Conservation (phyloP, 306 rosid species). For the Albizia julibrissin region DNA sequence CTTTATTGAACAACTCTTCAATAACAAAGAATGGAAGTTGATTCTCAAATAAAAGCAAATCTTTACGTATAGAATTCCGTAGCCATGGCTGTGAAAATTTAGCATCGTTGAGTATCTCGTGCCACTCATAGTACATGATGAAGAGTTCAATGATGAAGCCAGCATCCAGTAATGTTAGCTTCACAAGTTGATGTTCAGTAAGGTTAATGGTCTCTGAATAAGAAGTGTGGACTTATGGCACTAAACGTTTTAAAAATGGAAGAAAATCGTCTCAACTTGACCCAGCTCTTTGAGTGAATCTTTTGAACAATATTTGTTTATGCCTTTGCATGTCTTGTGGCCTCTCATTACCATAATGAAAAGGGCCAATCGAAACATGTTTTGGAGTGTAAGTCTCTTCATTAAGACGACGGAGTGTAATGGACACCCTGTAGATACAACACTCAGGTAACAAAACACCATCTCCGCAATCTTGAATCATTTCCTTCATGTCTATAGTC, state of each 20-base stretch:
- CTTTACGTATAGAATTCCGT: accelerated
- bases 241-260: neutral
- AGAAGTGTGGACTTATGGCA: neutral
- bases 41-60: constrained; percentile 9
- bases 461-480: neutral
- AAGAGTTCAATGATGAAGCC: neutral
- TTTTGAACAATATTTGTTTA: neutral
- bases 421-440: neutral
- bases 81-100: neutral
- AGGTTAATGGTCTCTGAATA: neutral
- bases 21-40: neutral
- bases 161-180: neutral
- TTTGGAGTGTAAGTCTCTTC: neutral
- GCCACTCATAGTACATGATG: neutral
- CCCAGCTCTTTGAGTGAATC: neutral
- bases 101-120: neutral
- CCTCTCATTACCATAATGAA: neutral
- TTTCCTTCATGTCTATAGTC: neutral
- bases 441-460: neutral
- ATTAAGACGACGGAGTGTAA: neutral
- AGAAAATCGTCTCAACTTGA: neutral
- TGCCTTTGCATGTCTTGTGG: neutral
- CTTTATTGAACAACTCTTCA: neutral
- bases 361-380: neutral
- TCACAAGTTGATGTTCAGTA: neutral